Evolutionary conservation across 805 yeast genomes (phyloP), one percentile per base, ranked within the genome.

Genomic region (Hanseniaspora taiwanica): DNA sequence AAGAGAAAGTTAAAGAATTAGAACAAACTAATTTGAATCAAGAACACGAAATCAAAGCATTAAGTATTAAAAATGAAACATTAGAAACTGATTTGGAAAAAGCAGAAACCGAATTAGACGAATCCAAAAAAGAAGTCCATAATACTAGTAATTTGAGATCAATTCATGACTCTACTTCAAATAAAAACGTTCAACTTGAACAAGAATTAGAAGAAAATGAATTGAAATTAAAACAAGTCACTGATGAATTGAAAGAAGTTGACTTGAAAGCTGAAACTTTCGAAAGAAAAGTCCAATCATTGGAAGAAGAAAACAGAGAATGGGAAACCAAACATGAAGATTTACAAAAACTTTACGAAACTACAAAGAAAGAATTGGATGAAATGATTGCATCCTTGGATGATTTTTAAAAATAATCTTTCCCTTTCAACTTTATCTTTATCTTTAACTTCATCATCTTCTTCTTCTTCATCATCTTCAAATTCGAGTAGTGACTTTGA

Each of bases 341-440:
- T 59, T 68, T 89, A 62, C 70, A 79, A 51, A 78, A 72, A 58
- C 80, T 87, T 67, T 79, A 85, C 74, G 69, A 71, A 59, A 72
- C 76, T 50, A 89, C 95, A 49, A 81, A 84, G 73, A 76, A 82
- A 51, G 98, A 91, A 68, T 75, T 91, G 69, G 97, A 91, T 55
- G 96, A 87, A 68, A 87, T 91, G 69, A 80, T 86, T 63, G 85
- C 86, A 61, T 96, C 93, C 69, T 80, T 91, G 65, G 97, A 91
- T 67, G 59, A 59, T 50, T 59, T 59, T 52, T 59, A 51, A 48
- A 24, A 36, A 21, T 20, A 16, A 9, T 29, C 18, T n/a, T n/a
- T n/a, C n/a, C n/a, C n/a, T n/a, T n/a, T n/a, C n/a, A n/a, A n/a
- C n/a, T n/a, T n/a, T n/a, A n/a, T n/a, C n/a, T n/a, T n/a, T n/a